Conservation (phyloP, 2,329 filamentous ascomycete genomes). For the Stemphylium beticola region DNA sequence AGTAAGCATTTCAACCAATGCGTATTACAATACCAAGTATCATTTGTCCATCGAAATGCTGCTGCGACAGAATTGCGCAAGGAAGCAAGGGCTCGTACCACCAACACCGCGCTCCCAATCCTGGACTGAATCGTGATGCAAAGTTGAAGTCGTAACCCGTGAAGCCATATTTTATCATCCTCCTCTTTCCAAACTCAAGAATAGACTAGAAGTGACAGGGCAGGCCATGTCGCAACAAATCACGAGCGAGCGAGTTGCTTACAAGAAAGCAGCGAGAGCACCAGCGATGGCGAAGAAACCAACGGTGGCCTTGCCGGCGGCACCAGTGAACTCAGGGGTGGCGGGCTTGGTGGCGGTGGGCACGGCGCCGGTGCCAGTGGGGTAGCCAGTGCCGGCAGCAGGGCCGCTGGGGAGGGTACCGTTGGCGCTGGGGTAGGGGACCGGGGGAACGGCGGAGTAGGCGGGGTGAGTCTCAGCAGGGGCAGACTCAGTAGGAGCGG, state of each 20-base stretch:
- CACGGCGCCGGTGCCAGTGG: slow-evolving; percentile 26
- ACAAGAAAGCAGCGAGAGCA: slow-evolving; percentile 53
- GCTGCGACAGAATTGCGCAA: slow-evolving; percentile 33
- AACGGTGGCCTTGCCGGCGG: slow-evolving; percentile 59
- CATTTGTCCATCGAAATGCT: slow-evolving; percentile 44
- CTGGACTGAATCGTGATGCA: slow-evolving; percentile 43
- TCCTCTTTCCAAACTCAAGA: slow-evolving; percentile 19
- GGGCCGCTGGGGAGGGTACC: slow-evolving; percentile 24
- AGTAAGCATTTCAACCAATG: slow-evolving; percentile 41
- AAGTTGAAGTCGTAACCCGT: slow-evolving; percentile 42
- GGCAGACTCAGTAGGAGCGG: slow-evolving; percentile 1
- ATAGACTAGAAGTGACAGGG: slow-evolving; percentile 10
- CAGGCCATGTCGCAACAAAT: slow-evolving; percentile 11
- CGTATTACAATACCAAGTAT: slow-evolving; percentile 42
- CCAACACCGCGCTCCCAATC: slow-evolving; percentile 43
- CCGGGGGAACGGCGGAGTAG: slow-evolving; percentile 21
- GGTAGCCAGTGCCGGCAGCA: slow-evolving; percentile 22
- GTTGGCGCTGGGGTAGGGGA: slow-evolving; percentile 16
- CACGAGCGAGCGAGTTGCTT: slow-evolving; percentile 32
- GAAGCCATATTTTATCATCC: slow-evolving; percentile 32
- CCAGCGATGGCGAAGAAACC: slow-evolving; percentile 61
- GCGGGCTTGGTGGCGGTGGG: slow-evolving; percentile 39
- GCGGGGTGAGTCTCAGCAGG: slow-evolving; percentile 1
- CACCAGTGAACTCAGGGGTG: slow-evolving; percentile 56
- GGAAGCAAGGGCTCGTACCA: slow-evolving; percentile 31